Percentiles rank a stretch among this genome's conserved stretches.
phyloP scores from a whole-genome alignment of 2,329 filamentous ascomycete genomes.

The Talaromyces amestolkiae region DNA sequence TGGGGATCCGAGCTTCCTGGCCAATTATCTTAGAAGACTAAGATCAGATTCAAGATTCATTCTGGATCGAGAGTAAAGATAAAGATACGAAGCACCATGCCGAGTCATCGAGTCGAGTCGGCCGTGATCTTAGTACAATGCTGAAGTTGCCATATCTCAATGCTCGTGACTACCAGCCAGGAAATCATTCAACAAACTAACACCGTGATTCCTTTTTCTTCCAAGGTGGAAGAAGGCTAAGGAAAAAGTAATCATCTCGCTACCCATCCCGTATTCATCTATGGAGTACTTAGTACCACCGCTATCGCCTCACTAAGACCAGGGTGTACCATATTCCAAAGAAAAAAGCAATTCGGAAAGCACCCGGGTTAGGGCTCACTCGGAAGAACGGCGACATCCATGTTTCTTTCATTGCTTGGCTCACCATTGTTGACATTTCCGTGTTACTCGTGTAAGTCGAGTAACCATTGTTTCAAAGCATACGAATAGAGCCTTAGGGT shows the following conservation, averaged over 20 bases:
- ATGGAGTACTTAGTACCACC: not conserved
- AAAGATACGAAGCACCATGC: not conserved
- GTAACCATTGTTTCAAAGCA: not conserved
- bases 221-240: not conserved
- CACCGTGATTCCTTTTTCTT: not conserved
- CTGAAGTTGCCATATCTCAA: not conserved
- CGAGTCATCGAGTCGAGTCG: not conserved
- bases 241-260: not conserved
- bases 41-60: not conserved
- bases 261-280: not conserved
- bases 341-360: constrained; percentile 1
- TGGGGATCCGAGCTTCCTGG: constrained; percentile 4
- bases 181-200: not conserved
- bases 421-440: not conserved
- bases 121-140: not conserved
- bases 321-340: not conserved
- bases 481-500: not conserved
- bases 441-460: not conserved
- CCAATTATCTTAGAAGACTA: not conserved
- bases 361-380: constrained; percentile 3
- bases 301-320: not conserved
- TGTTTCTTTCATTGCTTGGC: not conserved
- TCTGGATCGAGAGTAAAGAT: not conserved
- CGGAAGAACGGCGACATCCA: not conserved
- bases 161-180: not conserved